Percentiles rank a stretch among this genome's conserved stretches.
phyloP scores from a whole-genome alignment of 371 early-diverging fungal species.

The Vavraia culicis region DNA sequence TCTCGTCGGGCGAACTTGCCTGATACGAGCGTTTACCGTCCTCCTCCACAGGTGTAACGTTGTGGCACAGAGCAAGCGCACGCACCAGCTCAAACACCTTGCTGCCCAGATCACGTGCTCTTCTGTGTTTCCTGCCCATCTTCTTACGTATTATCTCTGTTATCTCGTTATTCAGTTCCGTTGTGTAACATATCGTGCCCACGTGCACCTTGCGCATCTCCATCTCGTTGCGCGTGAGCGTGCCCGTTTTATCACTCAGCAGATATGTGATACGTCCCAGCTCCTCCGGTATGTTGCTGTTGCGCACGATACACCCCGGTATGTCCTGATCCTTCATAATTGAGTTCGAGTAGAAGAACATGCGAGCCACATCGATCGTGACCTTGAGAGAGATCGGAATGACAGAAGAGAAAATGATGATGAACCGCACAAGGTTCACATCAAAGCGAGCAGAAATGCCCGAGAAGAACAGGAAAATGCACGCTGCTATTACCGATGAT shows the following conservation, averaged over 20 bases:
- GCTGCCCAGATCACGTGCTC: slow-evolving; percentile 27
- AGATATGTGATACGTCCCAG: slow-evolving; percentile 83
- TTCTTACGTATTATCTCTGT: slow-evolving; percentile 11
- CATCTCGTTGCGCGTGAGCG: slow-evolving; percentile 95
- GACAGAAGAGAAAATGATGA: slow-evolving; percentile 82
- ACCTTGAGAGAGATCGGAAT: slow-evolving; percentile 88
- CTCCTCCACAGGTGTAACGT: slow-evolving; percentile 50
- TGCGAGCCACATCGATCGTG: slow-evolving; percentile 84
- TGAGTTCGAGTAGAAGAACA: slow-evolving; percentile 55
- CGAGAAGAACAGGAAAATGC: slow-evolving; percentile 64
- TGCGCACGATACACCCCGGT: slow-evolving; percentile 53
- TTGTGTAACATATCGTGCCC: slow-evolving; percentile 72
- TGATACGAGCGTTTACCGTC: slow-evolving; percentile 56
- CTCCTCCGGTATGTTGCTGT: slow-evolving; percentile 90
- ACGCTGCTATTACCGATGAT: slow-evolving; percentile 43
- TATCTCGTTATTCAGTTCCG: slow-evolving; percentile 49
- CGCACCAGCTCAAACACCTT: slow-evolving; percentile 59
- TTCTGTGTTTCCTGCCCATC: slow-evolving; percentile 11
- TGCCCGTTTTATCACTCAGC: slow-evolving; percentile 93
- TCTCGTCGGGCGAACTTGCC: slow-evolving; percentile 94
- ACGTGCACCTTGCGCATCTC: slow-evolving; percentile 80
- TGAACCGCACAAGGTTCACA: slow-evolving; percentile 67
- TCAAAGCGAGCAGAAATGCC: slow-evolving; percentile 67
- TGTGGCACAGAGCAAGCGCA: slow-evolving; percentile 68
- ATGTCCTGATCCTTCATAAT: slow-evolving; percentile 46